Conservation (phyloP, 306 rosid genomes). For the Quercus glauca region DNA sequence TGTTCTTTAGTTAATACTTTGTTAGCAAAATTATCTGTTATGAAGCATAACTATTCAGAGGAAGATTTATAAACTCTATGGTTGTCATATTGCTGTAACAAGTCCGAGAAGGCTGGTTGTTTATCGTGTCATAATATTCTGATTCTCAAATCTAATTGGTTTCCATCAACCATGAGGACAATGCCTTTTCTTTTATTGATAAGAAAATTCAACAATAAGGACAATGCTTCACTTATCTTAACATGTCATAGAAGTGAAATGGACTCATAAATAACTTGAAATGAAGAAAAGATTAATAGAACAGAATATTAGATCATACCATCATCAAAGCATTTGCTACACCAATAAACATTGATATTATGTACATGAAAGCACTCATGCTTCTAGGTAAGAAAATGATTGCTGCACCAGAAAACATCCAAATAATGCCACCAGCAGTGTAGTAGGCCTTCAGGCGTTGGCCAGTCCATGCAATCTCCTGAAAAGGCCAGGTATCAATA, state of each 20-base stretch:
- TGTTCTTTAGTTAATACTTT: background rate
- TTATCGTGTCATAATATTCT: background rate
- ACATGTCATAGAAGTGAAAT: background rate
- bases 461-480: slow-evolving; percentile 91
- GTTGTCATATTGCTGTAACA: background rate
- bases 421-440: slow-evolving; percentile 71
- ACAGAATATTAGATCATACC: slow-evolving; percentile 46
- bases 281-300: background rate
- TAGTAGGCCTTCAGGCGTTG: slow-evolving; percentile 67
- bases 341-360: slow-evolving; percentile 66
- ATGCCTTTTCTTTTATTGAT: background rate
- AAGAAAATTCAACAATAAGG: background rate
- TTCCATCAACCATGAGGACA: background rate
- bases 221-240: background rate
- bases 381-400: slow-evolving; percentile 56
- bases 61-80: background rate
- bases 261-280: slow-evolving; percentile 2
- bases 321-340: slow-evolving; percentile 84
- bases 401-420: slow-evolving; percentile 81
- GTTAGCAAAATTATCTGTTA: background rate
- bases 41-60: background rate
- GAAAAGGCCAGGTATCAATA: background rate
- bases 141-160: background rate
- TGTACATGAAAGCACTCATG: slow-evolving; percentile 65
- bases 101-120: background rate